These are phyloP conservation scores for Tricholoma furcatifolium DNA, from an alignment of 768 basidiomycete species.

Conservation along the genomic window DNA sequence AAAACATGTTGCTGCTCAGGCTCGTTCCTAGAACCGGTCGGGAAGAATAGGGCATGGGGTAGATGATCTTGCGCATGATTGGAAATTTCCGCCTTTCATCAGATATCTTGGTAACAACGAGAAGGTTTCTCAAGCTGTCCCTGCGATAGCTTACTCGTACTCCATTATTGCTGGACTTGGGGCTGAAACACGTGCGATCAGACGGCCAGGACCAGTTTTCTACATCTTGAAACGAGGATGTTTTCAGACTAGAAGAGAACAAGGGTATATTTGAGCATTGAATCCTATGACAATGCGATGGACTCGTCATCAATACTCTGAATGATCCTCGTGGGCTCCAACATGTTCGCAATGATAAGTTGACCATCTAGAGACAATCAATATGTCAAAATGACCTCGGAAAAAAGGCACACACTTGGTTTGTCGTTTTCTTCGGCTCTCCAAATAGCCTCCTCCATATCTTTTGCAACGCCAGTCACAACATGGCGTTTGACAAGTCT, in stretches of 20 bases:
- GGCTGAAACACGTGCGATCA: not conserved
- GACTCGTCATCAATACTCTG: slow-evolving; percentile 23
- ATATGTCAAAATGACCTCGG: not conserved
- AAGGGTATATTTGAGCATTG: not conserved
- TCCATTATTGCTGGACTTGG: too few relatives aligned
- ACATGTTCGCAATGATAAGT: slow-evolving; percentile 42
- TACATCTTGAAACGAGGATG: not conserved
- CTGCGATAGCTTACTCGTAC: too few relatives aligned
- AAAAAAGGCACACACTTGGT: slow-evolving; percentile 50
- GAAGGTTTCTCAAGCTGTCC: too few relatives aligned
- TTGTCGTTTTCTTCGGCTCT: slow-evolving; percentile 78
- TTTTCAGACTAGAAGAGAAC: not conserved
- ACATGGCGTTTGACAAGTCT: slow-evolving; percentile 75
- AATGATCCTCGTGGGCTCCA: slow-evolving; percentile 45
- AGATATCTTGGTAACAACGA: too few relatives aligned
- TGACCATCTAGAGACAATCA: slow-evolving; percentile 36
- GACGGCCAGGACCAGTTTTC: too few relatives aligned
- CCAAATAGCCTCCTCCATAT: slow-evolving; percentile 61
- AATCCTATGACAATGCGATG: not conserved
- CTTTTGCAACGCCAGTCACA: slow-evolving; percentile 69
- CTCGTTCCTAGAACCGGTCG: too few relatives aligned
- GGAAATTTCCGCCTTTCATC: too few relatives aligned
- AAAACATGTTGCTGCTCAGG: too few relatives aligned
- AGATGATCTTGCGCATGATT: too few relatives aligned
- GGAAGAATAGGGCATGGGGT: too few relatives aligned